Evolutionary conservation across 129 eudicot species (phyloP).

Genomic region (Flaveria brownii): DNA sequence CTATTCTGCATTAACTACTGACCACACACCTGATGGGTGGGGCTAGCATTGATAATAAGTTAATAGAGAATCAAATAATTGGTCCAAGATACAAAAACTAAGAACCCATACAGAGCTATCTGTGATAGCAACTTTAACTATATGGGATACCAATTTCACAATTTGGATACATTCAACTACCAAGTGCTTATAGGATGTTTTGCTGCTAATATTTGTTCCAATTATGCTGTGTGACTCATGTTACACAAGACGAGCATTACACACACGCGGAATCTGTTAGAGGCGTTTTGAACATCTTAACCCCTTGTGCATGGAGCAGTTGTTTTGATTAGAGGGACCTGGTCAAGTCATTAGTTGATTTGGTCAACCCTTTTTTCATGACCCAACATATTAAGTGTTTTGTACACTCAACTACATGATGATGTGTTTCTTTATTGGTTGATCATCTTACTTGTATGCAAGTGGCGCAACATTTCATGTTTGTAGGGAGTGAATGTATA

Average conservation of each 20-base stretch:
- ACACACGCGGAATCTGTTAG: background rate
- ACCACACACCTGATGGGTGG: constrained; percentile 33
- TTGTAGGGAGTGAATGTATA: background rate
- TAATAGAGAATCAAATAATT: constrained; percentile 39
- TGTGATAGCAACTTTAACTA: constrained; percentile 17
- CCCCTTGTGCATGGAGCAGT: background rate
- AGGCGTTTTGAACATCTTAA: background rate
- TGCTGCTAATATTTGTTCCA: background rate
- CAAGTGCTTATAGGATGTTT: background rate
- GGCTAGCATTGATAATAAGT: constrained; percentile 28
- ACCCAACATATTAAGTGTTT: background rate
- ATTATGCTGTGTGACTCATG: constrained; percentile 13
- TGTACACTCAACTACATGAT: constrained; percentile 10
- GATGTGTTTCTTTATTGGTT: background rate
- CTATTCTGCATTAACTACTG: constrained; percentile 24
- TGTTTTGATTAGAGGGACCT: background rate
- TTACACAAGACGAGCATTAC: background rate
- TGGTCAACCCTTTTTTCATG: background rate
- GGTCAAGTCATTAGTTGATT: background rate
- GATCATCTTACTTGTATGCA: constrained; percentile 3
- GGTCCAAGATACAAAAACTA: constrained; percentile 40
- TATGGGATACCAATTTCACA: background rate
- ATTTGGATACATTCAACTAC: constrained; percentile 12
- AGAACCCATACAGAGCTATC: constrained; percentile 42
- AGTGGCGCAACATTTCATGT: background rate